phyloP scores from a whole-genome alignment of 306 rosid species.

The Cucumis melo region DNA sequence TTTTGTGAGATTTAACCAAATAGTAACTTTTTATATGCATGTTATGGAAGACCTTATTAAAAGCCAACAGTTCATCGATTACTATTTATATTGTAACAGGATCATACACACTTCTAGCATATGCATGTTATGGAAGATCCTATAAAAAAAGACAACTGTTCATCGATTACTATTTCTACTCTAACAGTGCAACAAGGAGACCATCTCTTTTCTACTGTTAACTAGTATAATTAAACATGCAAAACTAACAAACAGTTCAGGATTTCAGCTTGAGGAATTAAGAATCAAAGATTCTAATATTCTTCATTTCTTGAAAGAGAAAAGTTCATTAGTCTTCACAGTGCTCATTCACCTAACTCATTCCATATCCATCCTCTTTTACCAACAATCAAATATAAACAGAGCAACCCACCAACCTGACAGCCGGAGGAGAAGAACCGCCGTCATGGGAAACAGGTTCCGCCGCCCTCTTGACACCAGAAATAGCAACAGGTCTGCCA shows the following conservation, averaged over 20 bases:
- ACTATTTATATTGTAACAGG: background rate
- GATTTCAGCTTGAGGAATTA: background rate
- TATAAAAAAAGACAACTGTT: background rate
- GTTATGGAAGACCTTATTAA: background rate
- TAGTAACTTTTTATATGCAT: background rate
- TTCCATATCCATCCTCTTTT: background rate
- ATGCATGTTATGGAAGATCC: background rate
- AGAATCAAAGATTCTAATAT: background rate
- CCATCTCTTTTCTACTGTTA: background rate
- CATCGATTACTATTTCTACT: background rate
- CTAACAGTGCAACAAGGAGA: background rate
- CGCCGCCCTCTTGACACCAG: slow-evolving; percentile 59
- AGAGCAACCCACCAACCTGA: slow-evolving; percentile 19
- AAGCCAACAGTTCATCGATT: background rate
- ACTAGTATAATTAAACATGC: background rate
- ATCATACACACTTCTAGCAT: background rate
- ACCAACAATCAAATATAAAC: background rate
- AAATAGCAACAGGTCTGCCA: slow-evolving; percentile 25
- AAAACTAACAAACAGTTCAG: background rate
- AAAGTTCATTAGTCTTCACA: background rate
- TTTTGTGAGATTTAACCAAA: background rate
- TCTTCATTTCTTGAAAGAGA: background rate
- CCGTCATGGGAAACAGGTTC: slow-evolving; percentile 39
- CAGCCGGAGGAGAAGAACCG: slow-evolving; percentile 46
- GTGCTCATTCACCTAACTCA: background rate